phyloP scores from a whole-genome alignment of 2,329 filamentous ascomycete genomes.

The Ophiostoma quercus region DNA sequence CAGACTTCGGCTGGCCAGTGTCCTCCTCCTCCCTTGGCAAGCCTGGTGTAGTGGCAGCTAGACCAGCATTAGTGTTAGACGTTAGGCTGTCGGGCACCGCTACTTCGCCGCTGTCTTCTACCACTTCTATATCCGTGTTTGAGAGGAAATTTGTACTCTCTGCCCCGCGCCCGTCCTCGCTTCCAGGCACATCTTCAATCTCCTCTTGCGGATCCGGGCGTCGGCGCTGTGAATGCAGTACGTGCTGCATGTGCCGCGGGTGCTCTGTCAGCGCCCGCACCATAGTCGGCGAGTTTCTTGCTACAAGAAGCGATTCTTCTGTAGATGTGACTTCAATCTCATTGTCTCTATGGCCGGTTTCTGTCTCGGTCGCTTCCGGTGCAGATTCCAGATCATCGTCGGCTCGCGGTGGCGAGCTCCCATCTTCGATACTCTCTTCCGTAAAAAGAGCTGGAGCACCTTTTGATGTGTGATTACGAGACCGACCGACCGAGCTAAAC shows the following conservation, averaged over 20 bases:
- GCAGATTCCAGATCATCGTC: not conserved
- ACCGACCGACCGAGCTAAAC: not conserved
- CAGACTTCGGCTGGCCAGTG: not conserved
- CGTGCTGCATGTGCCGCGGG: not conserved
- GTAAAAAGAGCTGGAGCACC: not conserved
- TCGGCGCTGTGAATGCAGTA: not conserved
- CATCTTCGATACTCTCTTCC: slow-evolving; percentile 24
- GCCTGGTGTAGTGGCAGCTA: not conserved
- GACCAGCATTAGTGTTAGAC: not conserved
- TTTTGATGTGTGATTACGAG: not conserved
- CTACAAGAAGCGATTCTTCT: not conserved
- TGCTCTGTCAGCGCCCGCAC: not conserved
- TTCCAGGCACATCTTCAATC: slow-evolving; percentile 22
- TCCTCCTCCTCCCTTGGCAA: not conserved
- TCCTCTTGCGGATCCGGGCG: slow-evolving; percentile 16
- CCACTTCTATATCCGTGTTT: not conserved
- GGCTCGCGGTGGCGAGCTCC: slow-evolving; percentile 20
- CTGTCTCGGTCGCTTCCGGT: not conserved
- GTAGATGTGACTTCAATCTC: not conserved
- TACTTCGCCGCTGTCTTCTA: slow-evolving; percentile 3
- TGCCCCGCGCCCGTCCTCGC: not conserved
- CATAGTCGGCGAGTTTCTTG: not conserved
- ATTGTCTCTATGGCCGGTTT: not conserved
- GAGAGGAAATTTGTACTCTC: not conserved
- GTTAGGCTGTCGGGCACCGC: not conserved